Conservation (phyloP, 257 asterid species). For the Solanum neorickii region DNA sequence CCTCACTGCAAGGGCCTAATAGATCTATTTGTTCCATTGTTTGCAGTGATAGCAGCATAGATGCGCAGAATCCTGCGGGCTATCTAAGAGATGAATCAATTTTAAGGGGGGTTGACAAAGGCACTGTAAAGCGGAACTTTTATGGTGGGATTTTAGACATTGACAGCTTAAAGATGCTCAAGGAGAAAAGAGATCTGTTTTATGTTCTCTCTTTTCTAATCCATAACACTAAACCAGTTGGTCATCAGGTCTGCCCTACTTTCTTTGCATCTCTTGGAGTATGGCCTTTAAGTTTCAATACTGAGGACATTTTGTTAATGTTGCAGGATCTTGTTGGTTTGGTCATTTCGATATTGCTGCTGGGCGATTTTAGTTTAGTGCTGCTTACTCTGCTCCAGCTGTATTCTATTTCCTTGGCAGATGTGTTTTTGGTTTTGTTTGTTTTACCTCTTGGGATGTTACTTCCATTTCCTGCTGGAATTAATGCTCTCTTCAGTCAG, state of each 20-base stretch:
- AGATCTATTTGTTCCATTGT: neutral
- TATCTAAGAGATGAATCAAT: constrained; percentile 30
- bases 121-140: constrained; percentile 34
- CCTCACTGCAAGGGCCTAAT: neutral
- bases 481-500: constrained; percentile 92
- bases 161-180: constrained; percentile 56
- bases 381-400: constrained; percentile 94
- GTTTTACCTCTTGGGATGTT: constrained; percentile 81
- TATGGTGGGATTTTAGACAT: constrained; percentile 58
- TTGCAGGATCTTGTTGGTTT: constrained; percentile 97
- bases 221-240: constrained; percentile 91
- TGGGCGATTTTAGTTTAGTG: constrained; percentile 95
- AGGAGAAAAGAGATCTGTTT: constrained; percentile 74
- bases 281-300: neutral
- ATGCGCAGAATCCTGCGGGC: constrained; percentile 4
- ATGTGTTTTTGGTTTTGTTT: constrained; percentile 77
- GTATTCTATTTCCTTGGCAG: constrained; percentile 79
- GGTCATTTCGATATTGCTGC: constrained; percentile 86
- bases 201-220: constrained; percentile 68
- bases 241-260: constrained; percentile 66
- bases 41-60: constrained; percentile 24
- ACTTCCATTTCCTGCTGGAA: constrained; percentile 97
- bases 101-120: constrained; percentile 22
- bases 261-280: neutral
- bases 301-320: neutral